Percentiles rank a stretch among this genome's conserved stretches.
phyloP scores from a whole-genome alignment of 495 filamentous ascomycete species.

The Aspergillus cavernicola region DNA sequence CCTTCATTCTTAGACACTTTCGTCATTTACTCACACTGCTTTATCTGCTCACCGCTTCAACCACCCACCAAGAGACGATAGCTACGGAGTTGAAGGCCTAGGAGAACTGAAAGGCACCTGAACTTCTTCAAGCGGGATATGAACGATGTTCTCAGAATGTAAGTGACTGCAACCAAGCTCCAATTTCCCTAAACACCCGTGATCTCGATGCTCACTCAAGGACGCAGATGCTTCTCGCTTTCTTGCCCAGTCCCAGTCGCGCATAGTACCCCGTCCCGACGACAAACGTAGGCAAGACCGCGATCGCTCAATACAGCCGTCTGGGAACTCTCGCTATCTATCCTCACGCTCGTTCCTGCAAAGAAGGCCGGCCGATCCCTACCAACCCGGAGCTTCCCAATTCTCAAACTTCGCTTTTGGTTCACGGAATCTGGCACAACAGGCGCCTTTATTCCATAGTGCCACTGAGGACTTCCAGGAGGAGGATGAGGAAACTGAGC shows the following conservation, averaged over 20 bases:
- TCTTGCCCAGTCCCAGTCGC: slow-evolving; percentile 94
- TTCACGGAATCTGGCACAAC: slow-evolving; percentile 64
- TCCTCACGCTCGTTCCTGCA: slow-evolving; percentile 49
- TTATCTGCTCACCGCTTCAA: slow-evolving; percentile 14
- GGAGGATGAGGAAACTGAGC: slow-evolving; percentile 87
- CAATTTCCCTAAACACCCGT: background rate
- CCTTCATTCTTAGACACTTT: background rate
- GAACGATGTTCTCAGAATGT: slow-evolving; percentile 95
- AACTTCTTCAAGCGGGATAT: slow-evolving; percentile 29
- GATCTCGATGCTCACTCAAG: slow-evolving; percentile 16
- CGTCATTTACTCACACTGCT: background rate
- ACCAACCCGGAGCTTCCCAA: slow-evolving; percentile 63
- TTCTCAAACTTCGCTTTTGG: slow-evolving; percentile 73
- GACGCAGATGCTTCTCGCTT: slow-evolving; percentile 89
- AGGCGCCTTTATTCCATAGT: slow-evolving; percentile 91
- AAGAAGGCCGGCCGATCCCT: slow-evolving; percentile 61
- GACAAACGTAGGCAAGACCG: slow-evolving; percentile 48
- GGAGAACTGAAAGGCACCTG: background rate
- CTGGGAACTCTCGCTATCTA: slow-evolving; percentile 44
- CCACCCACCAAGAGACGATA: background rate
- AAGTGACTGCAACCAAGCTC: slow-evolving; percentile 42
- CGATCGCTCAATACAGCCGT: slow-evolving; percentile 41
- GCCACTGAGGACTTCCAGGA: slow-evolving; percentile 76
- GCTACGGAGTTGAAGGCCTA: background rate
- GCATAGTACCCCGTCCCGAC: slow-evolving; percentile 65